A percentile compares a stretch with the other conserved stretches of the same genome.
These are phyloP conservation scores for Ophiostoma angusticollis DNA, from an alignment of 2,329 filamentous ascomycete genomes.

Conservation along the genomic window DNA sequence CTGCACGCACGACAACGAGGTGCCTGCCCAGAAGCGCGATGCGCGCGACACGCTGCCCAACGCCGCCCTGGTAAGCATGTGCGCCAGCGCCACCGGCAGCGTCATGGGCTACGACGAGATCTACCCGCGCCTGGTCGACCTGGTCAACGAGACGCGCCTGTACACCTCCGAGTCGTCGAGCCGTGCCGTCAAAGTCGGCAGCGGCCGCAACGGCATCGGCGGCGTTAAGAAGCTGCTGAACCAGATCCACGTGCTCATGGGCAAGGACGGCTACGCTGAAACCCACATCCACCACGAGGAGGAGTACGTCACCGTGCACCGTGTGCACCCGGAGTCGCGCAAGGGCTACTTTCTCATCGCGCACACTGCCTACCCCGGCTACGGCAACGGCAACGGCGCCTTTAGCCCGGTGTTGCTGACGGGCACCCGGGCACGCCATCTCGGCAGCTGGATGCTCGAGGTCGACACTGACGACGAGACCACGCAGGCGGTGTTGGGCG, in stretches of 20 bases:
- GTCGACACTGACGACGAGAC: slow-evolving; percentile 67
- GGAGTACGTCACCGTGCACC: slow-evolving; percentile 91
- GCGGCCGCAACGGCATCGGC: slow-evolving; percentile 73
- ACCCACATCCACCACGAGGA: slow-evolving; percentile 94
- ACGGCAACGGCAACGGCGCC: slow-evolving; percentile 69
- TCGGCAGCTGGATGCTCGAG: slow-evolving; percentile 87
- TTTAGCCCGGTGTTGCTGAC: slow-evolving; percentile 68
- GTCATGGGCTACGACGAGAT: slow-evolving; percentile 98
- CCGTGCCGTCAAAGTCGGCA: slow-evolving; percentile 48
- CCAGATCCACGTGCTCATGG: slow-evolving; percentile 90
- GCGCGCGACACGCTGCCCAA: slow-evolving; percentile 89
- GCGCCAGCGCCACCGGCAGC: slow-evolving; percentile 82
- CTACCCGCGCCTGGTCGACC: slow-evolving; percentile 83
- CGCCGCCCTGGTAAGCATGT: slow-evolving; percentile 90
- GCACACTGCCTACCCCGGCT: slow-evolving; percentile 88
- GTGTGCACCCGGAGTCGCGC: slow-evolving; percentile 81
- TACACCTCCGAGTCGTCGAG: slow-evolving; percentile 61
- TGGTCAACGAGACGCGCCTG: slow-evolving; percentile 75
- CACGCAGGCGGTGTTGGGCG: slow-evolving; percentile 49
- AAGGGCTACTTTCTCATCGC: slow-evolving; percentile 94
- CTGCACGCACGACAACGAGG: slow-evolving; percentile 97
- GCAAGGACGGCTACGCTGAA: slow-evolving; percentile 85
- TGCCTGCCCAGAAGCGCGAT: slow-evolving; percentile 87
- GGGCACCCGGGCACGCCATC: slow-evolving; percentile 71
- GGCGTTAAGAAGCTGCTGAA: slow-evolving; percentile 88